Evolutionary conservation across 2,329 filamentous ascomycete genomes (phyloP), one percentile per base, ranked within the genome.

Genomic region (Trichoderma koningii): DNA sequence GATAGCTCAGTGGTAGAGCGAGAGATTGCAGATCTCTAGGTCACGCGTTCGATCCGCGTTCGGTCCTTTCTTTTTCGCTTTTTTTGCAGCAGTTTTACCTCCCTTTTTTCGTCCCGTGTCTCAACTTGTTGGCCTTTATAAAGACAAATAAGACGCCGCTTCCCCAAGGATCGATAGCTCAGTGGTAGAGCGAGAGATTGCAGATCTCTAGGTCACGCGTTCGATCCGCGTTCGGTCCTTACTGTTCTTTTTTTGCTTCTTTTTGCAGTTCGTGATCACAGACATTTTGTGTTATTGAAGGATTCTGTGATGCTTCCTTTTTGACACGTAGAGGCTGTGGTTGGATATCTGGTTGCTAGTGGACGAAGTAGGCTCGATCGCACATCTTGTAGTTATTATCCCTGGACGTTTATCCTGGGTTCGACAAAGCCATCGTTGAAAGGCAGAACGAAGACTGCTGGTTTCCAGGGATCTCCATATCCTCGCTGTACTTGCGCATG

Each of bases 111-210:
- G 19, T 38, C 14, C 14, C 12, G 5, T 34, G 42, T 34, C 17
- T n/a, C 21, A 21, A 14, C 2, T 3, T 14, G 34, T 4, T 23
- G n/a, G 6, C 42, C 12, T 45, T 19, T 56, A 56, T 56, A 57
- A 19, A 9, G 7, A 19, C 3, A 26, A 56, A 3, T 44, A 19
- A 56, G 30, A 44, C 14, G 5, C 7, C 53, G 41, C 53, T 15
- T 17, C 21, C n/a, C 19, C 53, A 44, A 19, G 55, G 55, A 59
- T 59, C 55, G 55, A 59, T 59, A 59, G 55, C 55, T 59, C 55
- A 59, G 55, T 59, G 55, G 55, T 59, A 59, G 55, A 59, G 55
- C 55, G 55, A 59, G 55, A 59, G 55, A 59, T 59, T 59, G 55
- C 55, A 59, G 55, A 59, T 59, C 55, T 59, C 55, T 59, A 59